These are phyloP conservation scores for Fusarium subglutinans DNA, from an alignment of 2,329 filamentous ascomycete genomes.

Conservation along the genomic window DNA sequence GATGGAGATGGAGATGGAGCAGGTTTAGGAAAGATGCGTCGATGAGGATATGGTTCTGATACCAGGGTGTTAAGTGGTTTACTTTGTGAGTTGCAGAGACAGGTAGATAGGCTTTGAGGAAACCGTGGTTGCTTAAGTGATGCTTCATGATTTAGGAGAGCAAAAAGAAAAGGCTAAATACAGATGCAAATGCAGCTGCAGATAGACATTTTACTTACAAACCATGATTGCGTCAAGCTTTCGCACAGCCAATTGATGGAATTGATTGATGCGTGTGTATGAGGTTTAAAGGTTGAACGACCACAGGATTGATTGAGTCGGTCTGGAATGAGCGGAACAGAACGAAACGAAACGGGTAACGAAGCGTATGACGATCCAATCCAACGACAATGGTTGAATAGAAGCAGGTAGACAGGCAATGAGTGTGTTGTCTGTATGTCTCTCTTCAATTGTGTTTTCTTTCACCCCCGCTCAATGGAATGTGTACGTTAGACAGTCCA, in stretches of 20 bases:
- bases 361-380: conserved; percentile 20
- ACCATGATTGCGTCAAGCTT: conserved; percentile 17
- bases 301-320: neutral
- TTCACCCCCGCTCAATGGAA: conserved; percentile 13
- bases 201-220: conserved; percentile 23
- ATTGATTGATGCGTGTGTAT: neutral
- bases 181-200: neutral
- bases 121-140: neutral
- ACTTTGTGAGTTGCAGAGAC: neutral
- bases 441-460: neutral
- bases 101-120: neutral
- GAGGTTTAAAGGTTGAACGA: neutral
- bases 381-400: neutral
- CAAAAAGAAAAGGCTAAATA: conserved; percentile 7
- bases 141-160: neutral
- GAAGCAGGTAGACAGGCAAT: neutral
- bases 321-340: conserved; percentile 1
- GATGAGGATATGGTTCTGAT: neutral
- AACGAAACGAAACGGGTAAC: neutral
- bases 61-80: neutral
- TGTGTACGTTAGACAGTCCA: neutral
- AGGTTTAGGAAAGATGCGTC: neutral
- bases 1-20: conserved; percentile 9
- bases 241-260: neutral
- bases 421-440: neutral